Base-by-base conservation (phyloP, 768 basidiomycete genomes). In the Collybia sordida region DNA sequence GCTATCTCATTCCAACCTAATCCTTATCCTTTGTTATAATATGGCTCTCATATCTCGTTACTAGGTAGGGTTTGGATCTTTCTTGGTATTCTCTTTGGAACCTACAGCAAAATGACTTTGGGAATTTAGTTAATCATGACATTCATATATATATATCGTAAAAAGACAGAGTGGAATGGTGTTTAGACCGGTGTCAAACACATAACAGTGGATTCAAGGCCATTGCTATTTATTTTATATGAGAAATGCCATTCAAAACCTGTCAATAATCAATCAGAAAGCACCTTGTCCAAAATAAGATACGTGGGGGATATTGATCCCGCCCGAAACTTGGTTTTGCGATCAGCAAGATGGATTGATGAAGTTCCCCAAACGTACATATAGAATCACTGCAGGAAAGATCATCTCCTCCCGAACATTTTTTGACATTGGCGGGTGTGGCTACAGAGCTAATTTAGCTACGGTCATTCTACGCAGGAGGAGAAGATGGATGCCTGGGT, bases 261-360 rank as follows among this genome's bases (percentile, higher is more conserved):
- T n/a, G 9, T 5, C 22, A 17, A 15, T 8, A 8, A 25, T 25
- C 23, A 31, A 44, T 8, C 22, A 18, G 25, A 18, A 2, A 11
- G 18, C 63, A 79, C 78, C 61, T 62, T 78, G 74, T 8, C 58
- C 66, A 52, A 80, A 79, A 54, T 81, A 79, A 12, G 72, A 41
- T 40, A 68, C 52, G 43, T 81, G 79, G n/a, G 72, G 68, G 4
- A 64, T 64, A 49, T 77, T 79, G 50, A 77, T 72, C 24, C 77
- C 77, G 12, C 67, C 75, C 11, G 78, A 75, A 15, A 69, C 79
- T 79, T 14, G 22, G 19, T 42, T 15, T 5, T 39, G 35, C 28
- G 22, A 35, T 12, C 9, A 50, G 28, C 36, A 51, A n/a, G 37
- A 40, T 15, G 18, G 36, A 8, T 27, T 4, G 27, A 38, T 42